Conservation (phyloP, 306 rosid species). For the Prunus armeniaca region DNA sequence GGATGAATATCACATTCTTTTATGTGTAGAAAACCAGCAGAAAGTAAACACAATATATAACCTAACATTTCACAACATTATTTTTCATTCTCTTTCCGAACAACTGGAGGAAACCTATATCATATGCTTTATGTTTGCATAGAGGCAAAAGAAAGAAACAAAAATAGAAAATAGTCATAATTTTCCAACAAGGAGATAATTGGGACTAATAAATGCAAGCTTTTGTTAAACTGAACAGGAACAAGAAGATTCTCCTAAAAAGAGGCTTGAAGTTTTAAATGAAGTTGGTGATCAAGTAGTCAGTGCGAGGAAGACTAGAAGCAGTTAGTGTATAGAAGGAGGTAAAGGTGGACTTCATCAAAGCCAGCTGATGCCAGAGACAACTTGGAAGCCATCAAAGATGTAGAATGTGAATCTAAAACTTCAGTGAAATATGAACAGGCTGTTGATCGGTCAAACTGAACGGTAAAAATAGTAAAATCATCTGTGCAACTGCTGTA, state of each 20-base stretch:
- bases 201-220: neutral
- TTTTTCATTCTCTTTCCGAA: neutral
- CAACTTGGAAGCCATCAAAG: neutral
- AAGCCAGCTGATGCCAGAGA: neutral
- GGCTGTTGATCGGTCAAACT: neutral
- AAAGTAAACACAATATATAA: neutral
- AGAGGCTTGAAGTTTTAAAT: constrained; percentile 15
- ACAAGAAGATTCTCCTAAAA: constrained; percentile 2
- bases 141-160: neutral
- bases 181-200: neutral
- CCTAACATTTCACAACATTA: neutral
- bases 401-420: constrained; percentile 8
- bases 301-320: constrained; percentile 9
- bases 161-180: neutral
- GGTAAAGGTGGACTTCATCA: constrained; percentile 8
- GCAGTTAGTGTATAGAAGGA: constrained; percentile 3
- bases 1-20: neutral
- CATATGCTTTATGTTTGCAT: neutral
- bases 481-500: neutral
- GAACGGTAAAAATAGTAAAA: neutral
- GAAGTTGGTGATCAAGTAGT: constrained; percentile 17
- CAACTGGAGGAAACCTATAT: neutral
- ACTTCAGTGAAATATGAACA: neutral
- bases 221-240: constrained; percentile 29
- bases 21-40: too few relatives aligned